These are phyloP conservation scores for Boletales sp. DNA, from an alignment of 768 basidiomycete species.

Conservation along the genomic window DNA sequence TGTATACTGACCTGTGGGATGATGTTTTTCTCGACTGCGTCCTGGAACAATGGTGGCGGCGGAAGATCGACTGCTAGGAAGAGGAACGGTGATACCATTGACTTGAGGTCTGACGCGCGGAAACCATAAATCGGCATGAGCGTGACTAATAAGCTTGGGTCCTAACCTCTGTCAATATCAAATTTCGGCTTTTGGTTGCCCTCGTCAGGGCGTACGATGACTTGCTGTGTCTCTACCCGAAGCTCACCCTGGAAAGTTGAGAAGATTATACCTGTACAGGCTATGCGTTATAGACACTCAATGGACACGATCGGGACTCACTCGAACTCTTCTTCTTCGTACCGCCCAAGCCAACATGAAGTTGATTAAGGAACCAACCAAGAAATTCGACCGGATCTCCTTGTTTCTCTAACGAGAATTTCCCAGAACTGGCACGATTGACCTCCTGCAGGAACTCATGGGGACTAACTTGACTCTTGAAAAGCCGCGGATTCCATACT, in stretches of 20 bases:
- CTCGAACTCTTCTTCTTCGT: conserved; percentile 89
- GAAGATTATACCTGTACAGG: conserved; percentile 76
- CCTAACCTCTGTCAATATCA: conserved; percentile 88
- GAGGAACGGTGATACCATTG: conserved; percentile 83
- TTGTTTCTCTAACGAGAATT: conserved; percentile 90
- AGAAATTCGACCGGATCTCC: conserved; percentile 97
- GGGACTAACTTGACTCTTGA: conserved; percentile 98
- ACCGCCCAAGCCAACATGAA: conserved; percentile 94
- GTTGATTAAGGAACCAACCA: conserved; percentile 89
- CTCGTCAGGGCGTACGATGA: conserved; percentile 76
- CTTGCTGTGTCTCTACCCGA: conserved; percentile 89
- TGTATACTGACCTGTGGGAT: conserved; percentile 96
- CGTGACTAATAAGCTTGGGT: conserved; percentile 7
- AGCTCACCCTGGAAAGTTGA: conserved; percentile 93
- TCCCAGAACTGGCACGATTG: conserved; percentile 80
- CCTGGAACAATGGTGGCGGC: conserved; percentile 96
- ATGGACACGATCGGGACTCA: conserved; percentile 37
- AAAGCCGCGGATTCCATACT: conserved; percentile 92
- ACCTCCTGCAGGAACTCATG: conserved; percentile 99
- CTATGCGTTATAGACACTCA: conserved; percentile 18
- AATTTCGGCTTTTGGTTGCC: conserved; percentile 84
- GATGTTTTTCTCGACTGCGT: conserved; percentile 95
- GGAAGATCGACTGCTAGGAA: conserved; percentile 96
- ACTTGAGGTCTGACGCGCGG: conserved; percentile 70
- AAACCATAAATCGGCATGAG: conserved; percentile 20